Evolutionary conservation across 2,329 filamentous ascomycete species (phyloP), one percentile per base, ranked within the genome.

Genomic region (Alternaria sp.): DNA sequence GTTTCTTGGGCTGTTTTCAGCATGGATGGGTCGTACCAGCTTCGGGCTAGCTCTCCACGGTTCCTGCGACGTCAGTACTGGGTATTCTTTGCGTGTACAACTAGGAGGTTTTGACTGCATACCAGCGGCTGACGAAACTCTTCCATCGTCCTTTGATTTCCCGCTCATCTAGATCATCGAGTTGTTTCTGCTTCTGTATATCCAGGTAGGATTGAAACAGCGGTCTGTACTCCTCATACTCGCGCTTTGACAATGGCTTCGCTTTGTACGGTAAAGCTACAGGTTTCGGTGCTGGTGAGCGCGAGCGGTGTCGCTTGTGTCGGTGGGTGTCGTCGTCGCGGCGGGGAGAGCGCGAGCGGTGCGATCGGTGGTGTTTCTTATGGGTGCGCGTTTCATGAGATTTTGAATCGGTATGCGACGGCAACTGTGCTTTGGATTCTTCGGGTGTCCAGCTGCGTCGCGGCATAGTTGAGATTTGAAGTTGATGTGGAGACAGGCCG

Each of bases 121-220:
- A 90, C 94, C 95, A 99, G 82, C 93, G 94, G 4, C 85, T 83
- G 11, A 94, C 77, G 71, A 98, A 99, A 74, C 92, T 94, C 83
- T 97, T 97, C 93, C 94, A 99, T 54, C 94, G 83, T 1, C 93
- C 93, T 64, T 84, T 89, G 0, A 88, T 79, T 74, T 97, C 93
- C n/a, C 85, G 84, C 62, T 92, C 88, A 55, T 87, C 85, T 66
- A 98, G 81, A 9, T 86, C 84, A 17, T 88, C 83, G 1, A 96
- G 80, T 52, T 89, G 80, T 39, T 90, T 84, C 37, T 87, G 83
- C 79, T 97, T 97, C 77, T 98, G 94, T 33, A 97, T 85, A 68
- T 93, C 90, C 26, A 98, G 84, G 69, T 97, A 98, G 46, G 91
- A 86, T 14, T 88, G 91, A 63, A 97, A 91, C 58, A 97, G 81